Evolutionary conservation across 352 stramenopile genomes (phyloP), one percentile per base, ranked within the genome.

Genomic region (Hyaloperonospora brassicae): DNA sequence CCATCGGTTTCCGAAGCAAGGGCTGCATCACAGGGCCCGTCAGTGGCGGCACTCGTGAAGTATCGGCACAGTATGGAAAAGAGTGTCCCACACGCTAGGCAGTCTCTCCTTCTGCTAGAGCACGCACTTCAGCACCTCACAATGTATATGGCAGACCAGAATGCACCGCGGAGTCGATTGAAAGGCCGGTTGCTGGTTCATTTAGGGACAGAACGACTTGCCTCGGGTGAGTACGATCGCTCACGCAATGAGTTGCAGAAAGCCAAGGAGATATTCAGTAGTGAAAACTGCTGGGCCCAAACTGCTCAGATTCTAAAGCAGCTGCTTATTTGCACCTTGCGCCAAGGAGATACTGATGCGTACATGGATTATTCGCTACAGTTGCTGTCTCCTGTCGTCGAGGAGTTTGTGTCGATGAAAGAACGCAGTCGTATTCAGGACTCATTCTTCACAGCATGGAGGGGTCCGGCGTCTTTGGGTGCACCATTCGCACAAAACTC

Each of bases 291-390:
- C 68, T 91, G 77, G 76, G 65, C 76, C 5, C 75, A 86, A 60
- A 83, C 72, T 5, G 70, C 74, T 43, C 81, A 92, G 49, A 75
- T 92, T 39, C 52, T 94, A 5, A 75, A 85, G 56, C 76, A 91
- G 38, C 55, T 94, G 6, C 59, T 92, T 5, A 65, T 80, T 5
- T 94, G 84, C 55, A 85, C 76, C 2, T 85, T 81, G n/a, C 71
- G 72, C 2, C 78, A 91, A 49, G 74, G 68, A 17, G 81, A 94
- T 61, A 87, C 68, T 23, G 63, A 66, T 2, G 79, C 79, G 1
- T 94, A 80, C 45, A 69, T 94, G 30, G 84, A 92, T 54, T 88
- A 77, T 48, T 79, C 69, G 25, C 62, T 94, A 43, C 84, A 94
- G 46, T 60, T 94, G 1, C 53, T 94, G 46, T 89, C 76, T 23